A percentile compares a stretch with the other conserved stretches of the same genome.
Evolutionary conservation across 2,329 filamentous ascomycete species (phyloP).

Genomic region (Colletotrichum siamense): DNA sequence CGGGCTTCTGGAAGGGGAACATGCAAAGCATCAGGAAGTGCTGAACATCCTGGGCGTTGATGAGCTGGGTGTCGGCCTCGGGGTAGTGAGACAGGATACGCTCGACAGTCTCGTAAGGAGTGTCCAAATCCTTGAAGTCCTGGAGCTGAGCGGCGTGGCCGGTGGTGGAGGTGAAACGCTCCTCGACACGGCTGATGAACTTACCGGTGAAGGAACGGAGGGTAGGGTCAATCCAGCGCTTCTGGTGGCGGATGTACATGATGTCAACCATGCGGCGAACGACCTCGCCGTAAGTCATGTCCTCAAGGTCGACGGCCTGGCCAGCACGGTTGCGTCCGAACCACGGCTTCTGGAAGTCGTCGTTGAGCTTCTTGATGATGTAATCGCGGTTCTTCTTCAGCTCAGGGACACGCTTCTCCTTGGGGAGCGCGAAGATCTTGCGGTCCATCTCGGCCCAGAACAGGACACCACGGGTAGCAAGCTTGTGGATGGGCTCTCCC

Average conservation of each 20-base stretch:
- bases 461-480: constrained; percentile 91
- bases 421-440: constrained; percentile 96
- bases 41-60: constrained; percentile 98
- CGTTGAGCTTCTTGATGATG: constrained; percentile 95
- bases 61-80: constrained; percentile 86
- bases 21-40: constrained; percentile 94
- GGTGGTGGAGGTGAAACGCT: constrained; percentile 81
- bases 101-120: constrained; percentile 80
- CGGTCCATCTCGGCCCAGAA: constrained; percentile 99
- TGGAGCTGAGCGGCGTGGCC: constrained; percentile 85
- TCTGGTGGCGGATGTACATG: constrained; percentile 90
- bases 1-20: constrained; percentile 91
- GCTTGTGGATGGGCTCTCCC: constrained; percentile 99
- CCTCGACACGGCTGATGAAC: constrained; percentile 96
- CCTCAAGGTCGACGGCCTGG: constrained; percentile 84
- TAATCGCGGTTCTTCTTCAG: constrained; percentile 87
- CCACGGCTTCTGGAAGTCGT: constrained; percentile 97
- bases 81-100: constrained; percentile 84
- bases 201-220: constrained; percentile 86
- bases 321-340: constrained; percentile 86
- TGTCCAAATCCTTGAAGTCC: constrained; percentile 84
- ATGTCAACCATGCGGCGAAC: constrained; percentile 86
- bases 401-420: constrained; percentile 88
- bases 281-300: constrained; percentile 94
- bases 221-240: constrained; percentile 89